Evolutionary conservation across 2,329 filamentous ascomycete genomes (phyloP).

Genomic region (Aspergillus clavatus): DNA sequence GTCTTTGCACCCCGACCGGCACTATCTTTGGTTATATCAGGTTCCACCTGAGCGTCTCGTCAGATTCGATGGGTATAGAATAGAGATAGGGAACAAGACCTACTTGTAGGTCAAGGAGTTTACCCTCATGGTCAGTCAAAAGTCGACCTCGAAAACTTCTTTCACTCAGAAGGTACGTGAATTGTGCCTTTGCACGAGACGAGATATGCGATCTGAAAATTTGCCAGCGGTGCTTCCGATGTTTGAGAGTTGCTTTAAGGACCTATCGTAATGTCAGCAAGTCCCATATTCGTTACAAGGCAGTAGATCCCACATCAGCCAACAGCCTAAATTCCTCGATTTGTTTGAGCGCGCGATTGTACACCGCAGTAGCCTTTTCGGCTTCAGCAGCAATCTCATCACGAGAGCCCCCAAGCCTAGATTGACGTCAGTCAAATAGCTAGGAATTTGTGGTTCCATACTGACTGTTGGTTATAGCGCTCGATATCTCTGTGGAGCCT

Average conservation of each 20-base stretch:
- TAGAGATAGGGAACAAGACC: constrained; percentile 1
- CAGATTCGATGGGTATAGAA: constrained; percentile 2
- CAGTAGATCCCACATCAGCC: constrained; percentile 33
- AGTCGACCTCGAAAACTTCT: constrained; percentile 82
- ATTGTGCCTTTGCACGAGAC: constrained; percentile 76
- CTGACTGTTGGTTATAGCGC: constrained; percentile 49
- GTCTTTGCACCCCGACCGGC: constrained; percentile 82
- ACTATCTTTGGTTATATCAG: constrained; percentile 63
- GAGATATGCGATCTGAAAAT: constrained; percentile 81
- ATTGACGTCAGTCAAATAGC: constrained; percentile 20
- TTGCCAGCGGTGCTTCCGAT: constrained; percentile 71
- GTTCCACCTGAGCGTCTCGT: constrained; percentile 49
- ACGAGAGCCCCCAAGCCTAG: constrained; percentile 57
- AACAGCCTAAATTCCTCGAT: constrained; percentile 35
- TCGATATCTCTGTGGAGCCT: constrained; percentile 57
- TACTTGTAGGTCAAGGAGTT: constrained; percentile 71
- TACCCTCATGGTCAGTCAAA: constrained; percentile 68
- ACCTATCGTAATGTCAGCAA: constrained; percentile 31
- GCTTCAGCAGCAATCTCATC: constrained; percentile 56
- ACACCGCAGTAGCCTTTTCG: constrained; percentile 32
- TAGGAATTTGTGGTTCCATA: constrained; percentile 4
- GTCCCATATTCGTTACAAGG: not conserved
- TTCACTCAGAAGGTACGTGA: constrained; percentile 83
- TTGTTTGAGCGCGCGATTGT: constrained; percentile 34
- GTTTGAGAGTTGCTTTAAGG: constrained; percentile 57